These are phyloP conservation scores for Solanum tacnaense DNA, from an alignment of 257 asterid species.

Conservation along the genomic window DNA sequence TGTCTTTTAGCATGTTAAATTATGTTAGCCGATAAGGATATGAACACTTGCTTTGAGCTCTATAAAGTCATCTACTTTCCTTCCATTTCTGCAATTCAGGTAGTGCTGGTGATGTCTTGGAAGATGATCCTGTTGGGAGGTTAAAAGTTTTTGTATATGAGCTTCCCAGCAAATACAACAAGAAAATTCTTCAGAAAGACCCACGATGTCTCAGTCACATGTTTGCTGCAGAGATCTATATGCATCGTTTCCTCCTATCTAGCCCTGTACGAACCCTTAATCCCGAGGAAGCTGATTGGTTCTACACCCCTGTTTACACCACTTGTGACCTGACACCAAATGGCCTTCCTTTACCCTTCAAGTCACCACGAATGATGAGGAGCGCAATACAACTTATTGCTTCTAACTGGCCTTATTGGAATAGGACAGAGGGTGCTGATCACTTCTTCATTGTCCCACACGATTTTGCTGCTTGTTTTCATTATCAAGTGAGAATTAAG, in stretches of 20 bases:
- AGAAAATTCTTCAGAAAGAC: constrained; percentile 61
- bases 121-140: constrained; percentile 81
- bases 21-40: neutral
- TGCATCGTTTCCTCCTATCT: constrained; percentile 75
- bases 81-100: constrained; percentile 30
- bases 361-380: constrained; percentile 91
- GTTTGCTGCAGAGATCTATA: constrained; percentile 92
- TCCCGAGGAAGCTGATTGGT: constrained; percentile 96
- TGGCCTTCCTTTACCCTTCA: constrained; percentile 82
- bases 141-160: constrained; percentile 75
- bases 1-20: neutral
- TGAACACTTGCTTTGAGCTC: neutral
- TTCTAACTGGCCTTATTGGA: constrained; percentile 93
- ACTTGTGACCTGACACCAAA: constrained; percentile 90
- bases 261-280: constrained; percentile 79
- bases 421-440: constrained; percentile 89
- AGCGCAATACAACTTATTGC: constrained; percentile 82
- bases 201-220: constrained; percentile 82
- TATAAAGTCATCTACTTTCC: neutral
- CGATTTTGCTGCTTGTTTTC: constrained; percentile 90
- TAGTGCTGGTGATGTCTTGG: constrained; percentile 94
- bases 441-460: constrained; percentile 87
- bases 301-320: constrained; percentile 73
- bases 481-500: constrained; percentile 56
- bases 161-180: constrained; percentile 87